Evolutionary conservation across 495 filamentous ascomycete genomes (phyloP).

Genomic region (Penicillium egyptiacum): DNA sequence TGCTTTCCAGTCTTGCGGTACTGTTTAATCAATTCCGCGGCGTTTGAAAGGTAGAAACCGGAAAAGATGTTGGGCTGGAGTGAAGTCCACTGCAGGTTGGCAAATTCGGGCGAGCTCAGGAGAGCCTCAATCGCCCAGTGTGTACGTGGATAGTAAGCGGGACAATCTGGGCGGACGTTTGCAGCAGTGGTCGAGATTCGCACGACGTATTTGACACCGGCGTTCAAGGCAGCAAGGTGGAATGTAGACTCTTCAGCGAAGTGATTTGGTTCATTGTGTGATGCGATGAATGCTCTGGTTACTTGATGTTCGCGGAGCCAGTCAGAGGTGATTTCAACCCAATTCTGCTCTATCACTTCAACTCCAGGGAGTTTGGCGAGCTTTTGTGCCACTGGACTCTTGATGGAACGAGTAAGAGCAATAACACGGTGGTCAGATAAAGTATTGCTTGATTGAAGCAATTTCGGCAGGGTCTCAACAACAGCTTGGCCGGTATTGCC

Average conservation of each 20-base stretch:
- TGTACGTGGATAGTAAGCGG: slow-evolving; percentile 41
- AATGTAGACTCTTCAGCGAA: slow-evolving; percentile 48
- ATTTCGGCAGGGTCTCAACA: slow-evolving; percentile 32
- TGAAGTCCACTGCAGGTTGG: slow-evolving; percentile 45
- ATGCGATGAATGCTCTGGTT: slow-evolving; percentile 43
- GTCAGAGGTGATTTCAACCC: slow-evolving; percentile 41
- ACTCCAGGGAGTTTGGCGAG: slow-evolving; percentile 41
- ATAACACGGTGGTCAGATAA: slow-evolving; percentile 36
- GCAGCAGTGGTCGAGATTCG: slow-evolving; percentile 48
- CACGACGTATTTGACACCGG: slow-evolving; percentile 49
- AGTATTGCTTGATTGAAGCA: slow-evolving; percentile 29
- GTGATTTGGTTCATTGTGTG: slow-evolving; percentile 38
- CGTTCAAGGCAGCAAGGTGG: slow-evolving; percentile 36
- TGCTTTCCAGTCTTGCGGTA: slow-evolving; percentile 43
- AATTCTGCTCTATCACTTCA: slow-evolving; percentile 43
- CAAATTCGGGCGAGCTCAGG: slow-evolving; percentile 39
- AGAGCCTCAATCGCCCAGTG: slow-evolving; percentile 51
- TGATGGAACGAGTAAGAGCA: slow-evolving; percentile 39
- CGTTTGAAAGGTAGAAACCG: slow-evolving; percentile 20
- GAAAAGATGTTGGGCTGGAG: slow-evolving; percentile 46
- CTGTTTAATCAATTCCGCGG: slow-evolving; percentile 33
- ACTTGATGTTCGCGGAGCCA: slow-evolving; percentile 46
- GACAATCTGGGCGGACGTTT: slow-evolving; percentile 41
- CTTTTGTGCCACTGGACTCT: slow-evolving; percentile 32
- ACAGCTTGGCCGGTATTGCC: slow-evolving; percentile 42